These are phyloP conservation scores for Chlamydomonas sp. DNA, from an alignment of 139 green algal genomes.

Conservation along the genomic window DNA sequence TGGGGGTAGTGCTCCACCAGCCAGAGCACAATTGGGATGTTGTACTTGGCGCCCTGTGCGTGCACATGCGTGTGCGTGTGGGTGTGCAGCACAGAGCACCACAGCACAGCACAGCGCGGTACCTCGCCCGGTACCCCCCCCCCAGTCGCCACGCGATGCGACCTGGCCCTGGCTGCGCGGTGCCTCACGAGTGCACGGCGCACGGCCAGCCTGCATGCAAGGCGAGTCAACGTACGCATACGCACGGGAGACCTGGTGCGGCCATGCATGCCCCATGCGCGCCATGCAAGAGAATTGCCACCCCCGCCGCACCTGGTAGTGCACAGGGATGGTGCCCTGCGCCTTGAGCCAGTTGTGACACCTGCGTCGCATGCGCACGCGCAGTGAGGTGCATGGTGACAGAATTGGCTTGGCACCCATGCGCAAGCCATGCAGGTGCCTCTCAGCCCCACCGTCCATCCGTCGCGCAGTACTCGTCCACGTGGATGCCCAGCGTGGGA, in stretches of 20 bases:
- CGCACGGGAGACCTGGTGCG: too few species aligned
- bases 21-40: slow-evolving; percentile 86
- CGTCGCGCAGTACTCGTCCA: slow-evolving; percentile 48
- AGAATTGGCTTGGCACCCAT: neutral
- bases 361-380: slow-evolving; percentile 19
- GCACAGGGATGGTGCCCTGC: slow-evolving; percentile 82
- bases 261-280: neutral
- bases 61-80: neutral
- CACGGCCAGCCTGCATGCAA: too few species aligned
- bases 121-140: too few species aligned
- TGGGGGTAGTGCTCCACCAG: slow-evolving; percentile 72
- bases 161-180: neutral
- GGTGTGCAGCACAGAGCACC: too few species aligned
- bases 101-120: too few species aligned
- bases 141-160: neutral
- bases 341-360: slow-evolving; percentile 56
- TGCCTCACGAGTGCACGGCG: too few species aligned
- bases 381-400: neutral
- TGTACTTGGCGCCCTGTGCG: slow-evolving; percentile 75
- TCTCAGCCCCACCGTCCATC: slow-evolving; percentile 41
- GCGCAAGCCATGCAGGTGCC: neutral
- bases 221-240: too few species aligned
- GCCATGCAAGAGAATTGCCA: neutral
- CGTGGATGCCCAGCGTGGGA: slow-evolving; percentile 43
- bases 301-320: slow-evolving; percentile 48